These are phyloP conservation scores for Fallopia convolvulus DNA, from an alignment of 148 eudicot genomes.

Conservation along the genomic window DNA sequence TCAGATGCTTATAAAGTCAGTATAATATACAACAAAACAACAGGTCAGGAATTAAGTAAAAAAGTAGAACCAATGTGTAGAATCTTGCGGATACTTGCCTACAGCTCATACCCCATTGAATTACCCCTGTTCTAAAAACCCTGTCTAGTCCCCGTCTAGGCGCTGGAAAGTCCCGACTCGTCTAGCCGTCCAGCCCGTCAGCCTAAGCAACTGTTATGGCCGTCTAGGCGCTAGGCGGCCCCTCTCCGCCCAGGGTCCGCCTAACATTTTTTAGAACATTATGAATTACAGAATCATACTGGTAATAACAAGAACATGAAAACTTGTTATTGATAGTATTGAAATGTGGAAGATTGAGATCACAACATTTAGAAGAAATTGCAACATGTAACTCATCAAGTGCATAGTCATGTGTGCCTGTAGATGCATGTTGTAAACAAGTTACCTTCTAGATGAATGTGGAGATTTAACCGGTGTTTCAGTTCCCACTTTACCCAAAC, in stretches of 20 bases:
- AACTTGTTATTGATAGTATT: background rate
- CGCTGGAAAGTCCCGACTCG: too few relatives aligned
- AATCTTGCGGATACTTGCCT: background rate
- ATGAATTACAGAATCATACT: background rate
- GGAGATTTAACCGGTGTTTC: constrained; percentile 9
- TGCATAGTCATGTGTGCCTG: background rate
- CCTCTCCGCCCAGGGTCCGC: too few relatives aligned
- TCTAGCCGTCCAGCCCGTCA: too few relatives aligned
- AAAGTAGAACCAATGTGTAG: background rate
- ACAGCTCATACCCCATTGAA: background rate
- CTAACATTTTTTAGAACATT: too few relatives aligned
- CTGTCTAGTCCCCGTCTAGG: too few relatives aligned
- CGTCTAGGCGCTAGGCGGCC: too few relatives aligned
- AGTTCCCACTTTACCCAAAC: constrained; percentile 10
- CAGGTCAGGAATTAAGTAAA: background rate
- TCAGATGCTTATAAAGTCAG: background rate
- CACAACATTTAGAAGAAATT: background rate
- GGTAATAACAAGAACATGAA: background rate
- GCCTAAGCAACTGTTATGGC: too few relatives aligned
- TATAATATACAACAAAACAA: background rate
- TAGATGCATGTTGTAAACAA: background rate
- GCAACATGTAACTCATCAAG: background rate
- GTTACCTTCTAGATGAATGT: constrained; percentile 3
- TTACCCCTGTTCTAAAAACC: background rate
- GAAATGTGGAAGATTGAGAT: background rate